A percentile compares a stretch with the other conserved stretches of the same genome.
These are phyloP conservation scores for Sporothrix euskadiensis DNA, from an alignment of 2,329 filamentous ascomycete species.

Conservation along the genomic window DNA sequence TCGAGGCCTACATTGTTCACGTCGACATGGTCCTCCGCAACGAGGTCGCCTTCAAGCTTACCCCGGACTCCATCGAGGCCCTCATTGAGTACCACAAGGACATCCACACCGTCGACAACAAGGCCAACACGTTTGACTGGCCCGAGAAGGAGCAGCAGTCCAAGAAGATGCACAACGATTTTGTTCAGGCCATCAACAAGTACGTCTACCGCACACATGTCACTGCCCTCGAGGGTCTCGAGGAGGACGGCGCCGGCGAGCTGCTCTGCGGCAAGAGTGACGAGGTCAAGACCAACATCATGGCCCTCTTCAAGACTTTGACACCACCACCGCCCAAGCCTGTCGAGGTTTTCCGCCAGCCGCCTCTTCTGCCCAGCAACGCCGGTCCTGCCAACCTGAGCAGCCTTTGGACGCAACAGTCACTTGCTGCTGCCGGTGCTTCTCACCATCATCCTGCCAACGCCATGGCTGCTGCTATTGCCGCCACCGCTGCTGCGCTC, in stretches of 20 bases:
- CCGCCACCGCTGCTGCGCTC: constrained; percentile 28
- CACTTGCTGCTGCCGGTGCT: constrained; percentile 49
- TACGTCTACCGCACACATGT: constrained; percentile 92
- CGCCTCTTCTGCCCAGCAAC: constrained; percentile 75
- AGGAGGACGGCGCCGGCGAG: constrained; percentile 95
- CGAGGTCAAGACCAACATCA: constrained; percentile 85
- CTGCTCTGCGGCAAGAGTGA: constrained; percentile 88
- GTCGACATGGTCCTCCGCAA: constrained; percentile 98
- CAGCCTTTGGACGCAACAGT: constrained; percentile 75
- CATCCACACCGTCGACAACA: constrained; percentile 86
- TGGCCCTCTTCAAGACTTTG: constrained; percentile 82
- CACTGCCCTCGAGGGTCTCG: constrained; percentile 86
- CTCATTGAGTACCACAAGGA: constrained; percentile 97
- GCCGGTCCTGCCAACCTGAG: constrained; percentile 65
- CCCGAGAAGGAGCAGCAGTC: constrained; percentile 93
- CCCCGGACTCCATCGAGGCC: constrained; percentile 86
- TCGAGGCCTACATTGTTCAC: constrained; percentile 97
- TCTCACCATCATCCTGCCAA: constrained; percentile 45
- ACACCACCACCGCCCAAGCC: constrained; percentile 84
- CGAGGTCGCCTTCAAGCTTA: constrained; percentile 98
- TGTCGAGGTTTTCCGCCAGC: constrained; percentile 84
- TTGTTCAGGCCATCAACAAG: constrained; percentile 93
- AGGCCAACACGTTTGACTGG: constrained; percentile 90
- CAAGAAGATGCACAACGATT: constrained; percentile 97
- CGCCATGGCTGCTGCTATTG: constrained; percentile 31